Conservation (phyloP, 257 asterid genomes). For the Solanum clarkiae region DNA sequence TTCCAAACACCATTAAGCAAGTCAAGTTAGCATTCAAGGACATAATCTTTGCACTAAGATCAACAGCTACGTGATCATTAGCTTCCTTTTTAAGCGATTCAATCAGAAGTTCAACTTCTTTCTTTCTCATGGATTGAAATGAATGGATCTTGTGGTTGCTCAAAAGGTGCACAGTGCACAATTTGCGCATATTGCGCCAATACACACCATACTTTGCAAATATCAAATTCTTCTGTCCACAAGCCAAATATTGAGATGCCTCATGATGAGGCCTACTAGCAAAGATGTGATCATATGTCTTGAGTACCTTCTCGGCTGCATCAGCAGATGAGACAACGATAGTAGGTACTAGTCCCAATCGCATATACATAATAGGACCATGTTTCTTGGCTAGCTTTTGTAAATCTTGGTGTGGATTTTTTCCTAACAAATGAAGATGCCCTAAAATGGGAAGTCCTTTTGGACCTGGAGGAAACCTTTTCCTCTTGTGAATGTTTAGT, state of each 20-base stretch:
- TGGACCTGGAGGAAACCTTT: not conserved
- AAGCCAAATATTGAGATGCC: not conserved
- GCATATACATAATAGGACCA: not conserved
- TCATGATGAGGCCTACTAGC: not conserved
- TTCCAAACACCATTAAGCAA: not conserved
- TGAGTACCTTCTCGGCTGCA: not conserved
- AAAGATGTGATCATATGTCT: not conserved
- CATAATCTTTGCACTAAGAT: not conserved
- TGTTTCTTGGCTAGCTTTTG: not conserved
- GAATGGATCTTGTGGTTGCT: not conserved
- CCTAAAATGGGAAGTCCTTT: not conserved
- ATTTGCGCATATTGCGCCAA: not conserved
- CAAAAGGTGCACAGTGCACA: not conserved
- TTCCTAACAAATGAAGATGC: not conserved
- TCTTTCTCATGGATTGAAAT: not conserved
- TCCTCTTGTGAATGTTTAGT: not conserved
- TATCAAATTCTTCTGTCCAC: not conserved
- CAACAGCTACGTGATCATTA: not conserved
- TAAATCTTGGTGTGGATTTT: not conserved
- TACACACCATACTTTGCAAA: not conserved
- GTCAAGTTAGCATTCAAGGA: not conserved
- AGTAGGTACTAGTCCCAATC: not conserved
- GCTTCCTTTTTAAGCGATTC: not conserved
- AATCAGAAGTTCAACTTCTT: not conserved
- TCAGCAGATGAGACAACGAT: not conserved